Conservation (phyloP, 2,329 filamentous ascomycete genomes). For the Sporothrix pallida region DNA sequence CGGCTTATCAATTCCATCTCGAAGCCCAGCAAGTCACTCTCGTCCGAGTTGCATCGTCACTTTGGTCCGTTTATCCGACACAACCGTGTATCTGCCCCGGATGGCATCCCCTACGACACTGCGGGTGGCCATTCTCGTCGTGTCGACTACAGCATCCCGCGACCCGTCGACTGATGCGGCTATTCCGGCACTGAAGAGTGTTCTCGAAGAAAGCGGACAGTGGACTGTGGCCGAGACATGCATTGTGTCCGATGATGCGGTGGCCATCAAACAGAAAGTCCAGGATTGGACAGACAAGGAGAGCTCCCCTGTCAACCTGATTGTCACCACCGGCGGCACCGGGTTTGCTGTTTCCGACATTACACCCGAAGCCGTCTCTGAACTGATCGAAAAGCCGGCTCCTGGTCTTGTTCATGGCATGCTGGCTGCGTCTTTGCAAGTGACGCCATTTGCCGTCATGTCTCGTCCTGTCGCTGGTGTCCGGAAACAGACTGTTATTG, state of each 20-base stretch:
- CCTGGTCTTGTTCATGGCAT: conserved; percentile 94
- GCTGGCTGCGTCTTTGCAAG: conserved; percentile 79
- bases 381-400: conserved; percentile 82
- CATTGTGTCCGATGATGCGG: conserved; percentile 79
- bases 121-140: conserved; percentile 77
- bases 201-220: conserved; percentile 71
- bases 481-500: conserved; percentile 77
- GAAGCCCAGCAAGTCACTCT: neutral
- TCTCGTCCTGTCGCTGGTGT: conserved; percentile 90
- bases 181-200: conserved; percentile 67
- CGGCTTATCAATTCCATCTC: no score
- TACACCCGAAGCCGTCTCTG: conserved; percentile 88
- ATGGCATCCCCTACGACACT: conserved; percentile 62
- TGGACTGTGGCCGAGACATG: conserved; percentile 73
- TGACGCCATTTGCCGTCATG: conserved; percentile 98
- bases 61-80: neutral
- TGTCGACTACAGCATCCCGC: conserved; percentile 86
- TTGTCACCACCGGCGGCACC: conserved; percentile 90
- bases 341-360: conserved; percentile 85
- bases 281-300: conserved; percentile 72
- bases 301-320: conserved; percentile 63
- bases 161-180: conserved; percentile 82
- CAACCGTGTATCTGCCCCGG: neutral
- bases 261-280: conserved; percentile 76
- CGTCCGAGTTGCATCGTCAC: neutral